Evolutionary conservation across 2,329 filamentous ascomycete species (phyloP).

Genomic region (Microsporum audouinii): DNA sequence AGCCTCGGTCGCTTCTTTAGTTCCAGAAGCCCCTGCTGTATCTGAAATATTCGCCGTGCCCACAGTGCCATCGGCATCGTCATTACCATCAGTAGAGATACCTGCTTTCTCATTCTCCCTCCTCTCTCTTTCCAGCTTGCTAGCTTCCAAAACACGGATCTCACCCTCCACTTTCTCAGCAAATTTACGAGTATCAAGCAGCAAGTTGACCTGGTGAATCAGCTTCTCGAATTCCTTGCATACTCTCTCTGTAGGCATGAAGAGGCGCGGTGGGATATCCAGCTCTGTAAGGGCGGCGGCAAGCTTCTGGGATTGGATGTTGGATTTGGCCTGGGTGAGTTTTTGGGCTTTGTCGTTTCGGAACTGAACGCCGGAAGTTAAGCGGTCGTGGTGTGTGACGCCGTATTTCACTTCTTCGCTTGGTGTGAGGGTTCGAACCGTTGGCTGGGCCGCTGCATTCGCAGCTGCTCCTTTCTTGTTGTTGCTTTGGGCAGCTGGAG

Average conservation of each 20-base stretch:
- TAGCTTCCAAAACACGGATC: slow-evolving; percentile 36
- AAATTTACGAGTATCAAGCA: slow-evolving; percentile 39
- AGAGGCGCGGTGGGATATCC: slow-evolving; percentile 35
- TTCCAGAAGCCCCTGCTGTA: not conserved
- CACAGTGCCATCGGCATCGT: slow-evolving; percentile 18
- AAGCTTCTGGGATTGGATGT: slow-evolving; percentile 40
- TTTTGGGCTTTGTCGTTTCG: slow-evolving; percentile 51
- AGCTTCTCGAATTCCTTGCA: slow-evolving; percentile 41
- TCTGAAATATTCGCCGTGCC: slow-evolving; percentile 11
- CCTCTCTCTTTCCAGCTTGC: slow-evolving; percentile 30
- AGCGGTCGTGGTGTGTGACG: slow-evolving; percentile 71
- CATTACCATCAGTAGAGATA: slow-evolving; percentile 19
- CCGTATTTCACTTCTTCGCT: slow-evolving; percentile 72
- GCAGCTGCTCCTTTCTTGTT: slow-evolving; percentile 33
- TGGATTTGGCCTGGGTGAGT: slow-evolving; percentile 40
- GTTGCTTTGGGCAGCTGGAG: slow-evolving; percentile 24
- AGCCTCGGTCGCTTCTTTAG: not conserved
- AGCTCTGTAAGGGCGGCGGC: slow-evolving; percentile 38
- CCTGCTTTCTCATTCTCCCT: slow-evolving; percentile 23
- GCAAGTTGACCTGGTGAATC: slow-evolving; percentile 36
- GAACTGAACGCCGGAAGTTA: slow-evolving; percentile 79
- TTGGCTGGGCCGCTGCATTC: slow-evolving; percentile 36
- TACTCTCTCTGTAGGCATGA: slow-evolving; percentile 41
- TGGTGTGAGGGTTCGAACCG: slow-evolving; percentile 59
- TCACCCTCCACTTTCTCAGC: slow-evolving; percentile 39